Percentiles rank a stretch among this genome's conserved stretches.
These are phyloP conservation scores for Penicillium nucicola DNA, from an alignment of 495 filamentous ascomycete species.

Conservation along the genomic window DNA sequence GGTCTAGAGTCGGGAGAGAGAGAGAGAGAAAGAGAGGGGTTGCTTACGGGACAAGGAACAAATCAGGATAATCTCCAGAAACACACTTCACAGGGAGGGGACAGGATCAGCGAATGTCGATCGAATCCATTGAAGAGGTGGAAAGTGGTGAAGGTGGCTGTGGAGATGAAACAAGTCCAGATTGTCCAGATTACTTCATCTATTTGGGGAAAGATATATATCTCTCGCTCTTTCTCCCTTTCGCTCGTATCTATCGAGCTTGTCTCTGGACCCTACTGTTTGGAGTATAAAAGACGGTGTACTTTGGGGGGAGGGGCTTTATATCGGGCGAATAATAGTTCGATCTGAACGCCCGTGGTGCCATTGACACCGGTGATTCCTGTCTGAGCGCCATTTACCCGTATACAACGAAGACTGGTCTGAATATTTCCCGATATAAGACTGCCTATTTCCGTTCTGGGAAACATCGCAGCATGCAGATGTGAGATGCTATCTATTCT, in stretches of 20 bases:
- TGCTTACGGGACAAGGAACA: slow-evolving; percentile 3
- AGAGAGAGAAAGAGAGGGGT: not conserved
- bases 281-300: slow-evolving; percentile 18
- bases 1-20: too few relatives aligned
- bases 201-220: not conserved
- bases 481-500: not conserved
- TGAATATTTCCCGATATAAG: too few relatives aligned
- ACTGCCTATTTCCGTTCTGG: too few relatives aligned
- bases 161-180: slow-evolving; percentile 10
- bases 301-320: not conserved
- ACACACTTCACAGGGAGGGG: slow-evolving; percentile 8
- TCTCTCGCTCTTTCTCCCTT: too few relatives aligned
- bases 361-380: slow-evolving; percentile 5
- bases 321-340: slow-evolving; percentile 35
- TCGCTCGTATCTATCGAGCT: not conserved
- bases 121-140: slow-evolving; percentile 10
- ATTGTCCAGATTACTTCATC: slow-evolving; percentile 8
- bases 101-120: slow-evolving; percentile 7
- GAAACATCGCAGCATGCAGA: too few relatives aligned
- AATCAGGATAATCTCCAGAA: slow-evolving; percentile 17
- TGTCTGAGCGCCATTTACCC: not conserved
- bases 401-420: too few relatives aligned
- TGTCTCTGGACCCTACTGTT: too few relatives aligned
- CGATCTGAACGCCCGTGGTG: slow-evolving; percentile 56
- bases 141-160: slow-evolving; percentile 18